phyloP scores from a whole-genome alignment of 345 rosid genomes.

The Eucalyptus erythrocorys region DNA sequence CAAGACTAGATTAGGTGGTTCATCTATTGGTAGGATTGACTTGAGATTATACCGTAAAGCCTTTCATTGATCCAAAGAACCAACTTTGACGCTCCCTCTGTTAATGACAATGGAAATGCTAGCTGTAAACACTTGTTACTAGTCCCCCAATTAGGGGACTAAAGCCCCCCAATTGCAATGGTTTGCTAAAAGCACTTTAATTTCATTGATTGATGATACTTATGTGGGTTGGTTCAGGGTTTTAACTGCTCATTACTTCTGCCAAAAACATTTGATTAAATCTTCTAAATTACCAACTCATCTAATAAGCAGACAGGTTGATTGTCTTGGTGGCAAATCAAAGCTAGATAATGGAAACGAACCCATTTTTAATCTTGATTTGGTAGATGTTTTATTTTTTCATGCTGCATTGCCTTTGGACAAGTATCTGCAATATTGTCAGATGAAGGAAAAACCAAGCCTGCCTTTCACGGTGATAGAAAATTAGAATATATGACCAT shows the following conservation, averaged over 20 bases:
- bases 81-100: background rate
- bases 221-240: background rate
- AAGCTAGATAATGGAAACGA: background rate
- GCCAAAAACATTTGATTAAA: background rate
- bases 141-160: background rate
- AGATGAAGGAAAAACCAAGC: background rate
- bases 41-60: background rate
- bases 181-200: background rate
- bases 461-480: background rate
- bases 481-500: background rate
- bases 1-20: background rate
- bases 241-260: background rate
- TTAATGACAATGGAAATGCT: background rate
- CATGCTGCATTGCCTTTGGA: background rate
- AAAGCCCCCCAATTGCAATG: background rate
- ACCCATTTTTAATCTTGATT: background rate
- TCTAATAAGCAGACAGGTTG: background rate
- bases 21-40: background rate
- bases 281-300: background rate
- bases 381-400: background rate
- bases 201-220: background rate
- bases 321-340: background rate
- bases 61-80: background rate
- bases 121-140: background rate
- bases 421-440: background rate